Evolutionary conservation across 495 filamentous ascomycete genomes (phyloP).

Genomic region (Chaetomidium leptoderma): DNA sequence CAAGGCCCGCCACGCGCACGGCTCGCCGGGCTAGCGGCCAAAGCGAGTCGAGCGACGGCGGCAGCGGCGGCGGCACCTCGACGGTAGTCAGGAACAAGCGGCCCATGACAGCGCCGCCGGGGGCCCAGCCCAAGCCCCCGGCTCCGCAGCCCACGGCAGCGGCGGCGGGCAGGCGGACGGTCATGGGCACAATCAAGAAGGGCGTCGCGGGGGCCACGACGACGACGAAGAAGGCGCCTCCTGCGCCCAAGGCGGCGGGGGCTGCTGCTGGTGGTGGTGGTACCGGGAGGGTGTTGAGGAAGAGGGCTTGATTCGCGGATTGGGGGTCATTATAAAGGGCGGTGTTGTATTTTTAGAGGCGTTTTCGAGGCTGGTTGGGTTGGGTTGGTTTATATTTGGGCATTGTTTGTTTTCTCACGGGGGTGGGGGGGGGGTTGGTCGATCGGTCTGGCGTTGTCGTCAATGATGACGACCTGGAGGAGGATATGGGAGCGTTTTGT

Average conservation of each 20-base stretch:
- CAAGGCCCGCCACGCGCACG: conserved; percentile 37
- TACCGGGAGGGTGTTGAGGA: conserved; percentile 47
- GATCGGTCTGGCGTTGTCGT: neutral
- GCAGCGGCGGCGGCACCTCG: conserved; percentile 46
- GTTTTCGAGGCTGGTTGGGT: neutral
- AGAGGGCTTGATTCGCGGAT: conserved; percentile 35
- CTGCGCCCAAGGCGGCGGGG: conserved; percentile 31
- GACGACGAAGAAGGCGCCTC: conserved; percentile 40
- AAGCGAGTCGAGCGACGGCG: conserved; percentile 49
- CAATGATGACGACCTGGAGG: neutral
- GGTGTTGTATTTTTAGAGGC: neutral
- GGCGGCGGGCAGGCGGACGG: conserved; percentile 34
- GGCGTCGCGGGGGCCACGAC: conserved; percentile 29
- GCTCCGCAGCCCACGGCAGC: conserved; percentile 18
- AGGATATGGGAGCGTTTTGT: neutral
- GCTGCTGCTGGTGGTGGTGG: conserved; percentile 18
- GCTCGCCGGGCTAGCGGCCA: conserved; percentile 44
- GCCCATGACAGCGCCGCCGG: conserved; percentile 35
- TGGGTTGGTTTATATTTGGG: neutral
- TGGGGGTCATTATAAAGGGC: neutral
- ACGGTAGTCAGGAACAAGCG: conserved; percentile 44
- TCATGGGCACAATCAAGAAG: conserved; percentile 44
- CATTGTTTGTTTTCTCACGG: neutral
- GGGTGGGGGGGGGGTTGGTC: too few species aligned
- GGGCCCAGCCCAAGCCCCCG: conserved; percentile 11